phyloP scores from a whole-genome alignment of 768 basidiomycete species.

The Gymnopilus dilepis region DNA sequence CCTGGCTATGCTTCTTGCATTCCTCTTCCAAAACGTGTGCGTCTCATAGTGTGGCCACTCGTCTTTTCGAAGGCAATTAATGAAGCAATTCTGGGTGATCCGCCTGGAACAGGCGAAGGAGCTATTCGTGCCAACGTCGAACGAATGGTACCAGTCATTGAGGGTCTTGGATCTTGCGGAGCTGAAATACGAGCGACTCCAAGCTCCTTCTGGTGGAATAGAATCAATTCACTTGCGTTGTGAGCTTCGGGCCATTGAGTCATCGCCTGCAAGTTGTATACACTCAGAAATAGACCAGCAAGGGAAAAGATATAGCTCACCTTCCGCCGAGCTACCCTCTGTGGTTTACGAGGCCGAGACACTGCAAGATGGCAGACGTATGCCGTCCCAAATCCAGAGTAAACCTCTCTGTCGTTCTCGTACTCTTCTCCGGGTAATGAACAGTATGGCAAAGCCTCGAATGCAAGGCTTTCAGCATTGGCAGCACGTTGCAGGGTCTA shows the following conservation, averaged over 20 bases:
- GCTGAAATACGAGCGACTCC: neutral
- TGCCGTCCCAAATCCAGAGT: constrained; percentile 3
- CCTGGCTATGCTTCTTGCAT: neutral
- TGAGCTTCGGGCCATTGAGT: constrained; percentile 8
- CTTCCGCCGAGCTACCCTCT: neutral
- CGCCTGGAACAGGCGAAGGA: too few relatives aligned
- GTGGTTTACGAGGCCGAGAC: constrained; percentile 10
- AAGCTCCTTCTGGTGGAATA: neutral
- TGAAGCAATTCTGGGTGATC: neutral
- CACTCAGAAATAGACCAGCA: neutral
- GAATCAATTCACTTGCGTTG: neutral
- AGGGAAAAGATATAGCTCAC: neutral
- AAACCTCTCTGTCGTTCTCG: constrained; percentile 2
- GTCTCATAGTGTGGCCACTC: neutral
- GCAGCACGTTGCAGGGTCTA: neutral
- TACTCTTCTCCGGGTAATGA: neutral
- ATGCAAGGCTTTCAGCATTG: neutral
- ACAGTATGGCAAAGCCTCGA: constrained; percentile 6
- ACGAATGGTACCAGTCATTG: too few relatives aligned
- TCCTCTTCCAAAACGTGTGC: constrained; percentile 2
- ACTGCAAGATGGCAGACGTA: constrained; percentile 6
- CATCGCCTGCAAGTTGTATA: neutral
- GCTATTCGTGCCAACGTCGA: too few relatives aligned
- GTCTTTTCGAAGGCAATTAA: neutral
- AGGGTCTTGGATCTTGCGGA: too few relatives aligned